Evolutionary conservation across 257 asterid genomes (phyloP), one percentile per base, ranked within the genome.

Genomic region (Scutellaria baicalensis): DNA sequence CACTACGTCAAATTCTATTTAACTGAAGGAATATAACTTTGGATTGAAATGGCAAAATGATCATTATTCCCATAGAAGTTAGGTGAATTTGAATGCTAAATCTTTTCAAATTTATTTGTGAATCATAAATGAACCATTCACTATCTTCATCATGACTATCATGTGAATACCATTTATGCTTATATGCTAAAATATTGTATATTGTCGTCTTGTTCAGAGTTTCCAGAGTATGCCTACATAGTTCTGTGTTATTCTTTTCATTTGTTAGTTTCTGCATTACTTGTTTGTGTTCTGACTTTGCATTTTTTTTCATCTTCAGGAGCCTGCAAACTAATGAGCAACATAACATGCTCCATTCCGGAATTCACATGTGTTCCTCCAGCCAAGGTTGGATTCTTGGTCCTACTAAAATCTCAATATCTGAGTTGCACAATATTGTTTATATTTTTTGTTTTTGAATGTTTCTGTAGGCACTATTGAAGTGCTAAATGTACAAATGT

Each of bases 341-440:
- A 79, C 66, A 74, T 84, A 77, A 81, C 95, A 68, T 91, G 97
- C 85, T 78, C 99, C n/a, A 81, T 91, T 86, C 99, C 99, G 27
- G 97, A 91, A 69, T 91, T 91, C 79, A 94, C 91, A 45, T 91
- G 99, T 80, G 77, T 91, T 60, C 92, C 97, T 43, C 80, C 96
- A 11, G 86, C 97, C 64, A 94, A 94, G 99, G 99, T 94, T 57
- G 62, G 68, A 38, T 65, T 48, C 72, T 62, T 64, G 66, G 27
- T 61, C 72, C 12, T 51, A 35, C 54, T 47, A 49, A 43, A 39
- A 17, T 3, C 52, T 21, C 10, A 59, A 68, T 27, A 6, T 27
- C 63, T 17, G 20, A 27, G 42, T 35, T 71, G 58, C 27, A 6
- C 12, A 43, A 17, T 66, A 52, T 66, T 55, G 49, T 60, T 13